These are phyloP conservation scores for Mortierella sp. DNA, from an alignment of 371 early-diverging fungal species.

Conservation along the genomic window DNA sequence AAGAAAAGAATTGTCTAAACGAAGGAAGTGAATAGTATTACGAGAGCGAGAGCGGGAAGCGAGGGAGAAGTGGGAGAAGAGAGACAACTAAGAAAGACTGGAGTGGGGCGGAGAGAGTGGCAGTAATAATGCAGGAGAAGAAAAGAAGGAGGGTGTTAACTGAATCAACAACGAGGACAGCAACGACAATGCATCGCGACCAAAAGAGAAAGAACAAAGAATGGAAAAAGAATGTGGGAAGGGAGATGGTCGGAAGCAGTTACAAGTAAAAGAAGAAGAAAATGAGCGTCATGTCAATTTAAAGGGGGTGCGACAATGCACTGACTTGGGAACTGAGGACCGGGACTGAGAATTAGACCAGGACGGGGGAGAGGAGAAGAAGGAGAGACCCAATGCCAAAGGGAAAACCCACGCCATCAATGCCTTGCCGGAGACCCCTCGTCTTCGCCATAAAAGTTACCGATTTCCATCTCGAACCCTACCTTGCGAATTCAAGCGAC, in stretches of 20 bases:
- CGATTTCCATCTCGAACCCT: not conserved
- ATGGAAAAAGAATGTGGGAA: not conserved
- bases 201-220: not conserved
- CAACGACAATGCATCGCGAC: not conserved
- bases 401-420: no score
- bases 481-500: not conserved
- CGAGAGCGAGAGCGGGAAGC: constrained; percentile 9
- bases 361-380: no score
- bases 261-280: not conserved
- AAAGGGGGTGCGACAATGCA: not conserved
- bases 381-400: no score
- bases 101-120: not conserved
- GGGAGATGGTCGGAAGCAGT: not conserved
- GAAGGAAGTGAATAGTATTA: not conserved
- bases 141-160: not conserved
- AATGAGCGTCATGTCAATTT: not conserved
- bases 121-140: constrained; percentile 10
- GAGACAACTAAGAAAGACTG: not conserved
- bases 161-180: not conserved
- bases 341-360: not conserved
- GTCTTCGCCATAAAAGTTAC: no score
- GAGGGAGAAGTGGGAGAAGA: not conserved
- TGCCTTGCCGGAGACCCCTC: no score
- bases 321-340: constrained; percentile 3
- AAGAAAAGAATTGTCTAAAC: not conserved